Evolutionary conservation across 2,329 filamentous ascomycete genomes (phyloP).

Genomic region (Trichophaea hybrida): DNA sequence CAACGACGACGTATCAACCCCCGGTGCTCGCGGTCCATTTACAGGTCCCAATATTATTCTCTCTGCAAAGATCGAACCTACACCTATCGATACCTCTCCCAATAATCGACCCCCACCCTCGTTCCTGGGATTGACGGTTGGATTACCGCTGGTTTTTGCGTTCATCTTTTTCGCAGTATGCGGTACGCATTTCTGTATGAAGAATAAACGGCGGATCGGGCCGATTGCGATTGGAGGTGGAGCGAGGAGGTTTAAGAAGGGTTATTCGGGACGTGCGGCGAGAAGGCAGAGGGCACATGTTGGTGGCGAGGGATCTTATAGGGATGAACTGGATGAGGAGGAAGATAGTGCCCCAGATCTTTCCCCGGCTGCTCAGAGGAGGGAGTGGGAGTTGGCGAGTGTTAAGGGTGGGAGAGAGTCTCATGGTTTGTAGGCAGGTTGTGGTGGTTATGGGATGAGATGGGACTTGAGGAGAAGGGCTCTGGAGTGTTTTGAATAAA

Average conservation of each 20-base stretch:
- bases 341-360: not conserved
- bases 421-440: slow-evolving; percentile 43
- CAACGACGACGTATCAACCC: not conserved
- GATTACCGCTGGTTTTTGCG: slow-evolving; percentile 11
- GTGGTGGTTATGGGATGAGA: slow-evolving; percentile 35
- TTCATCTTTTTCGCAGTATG: slow-evolving; percentile 13
- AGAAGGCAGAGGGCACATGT: slow-evolving; percentile 5
- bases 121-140: slow-evolving; percentile 13
- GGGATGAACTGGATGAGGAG: slow-evolving; percentile 10
- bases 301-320: slow-evolving; percentile 8
- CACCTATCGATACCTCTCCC: slow-evolving; percentile 4
- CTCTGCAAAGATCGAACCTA: slow-evolving; percentile 1
- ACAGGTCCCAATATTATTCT: slow-evolving; percentile 13
- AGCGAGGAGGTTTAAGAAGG: slow-evolving; percentile 11
- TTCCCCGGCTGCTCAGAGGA: not conserved
- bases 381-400: slow-evolving; percentile 21
- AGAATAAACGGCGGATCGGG: slow-evolving; percentile 14
- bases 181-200: slow-evolving; percentile 20
- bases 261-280: slow-evolving; percentile 11
- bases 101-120: slow-evolving; percentile 11
- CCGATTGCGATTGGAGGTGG: slow-evolving; percentile 21
- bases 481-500: no score
- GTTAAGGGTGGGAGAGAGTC: slow-evolving; percentile 18
- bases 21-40: not conserved
- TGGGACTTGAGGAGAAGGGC: not conserved